Percentiles rank a stretch among this genome's conserved stretches.
These are phyloP conservation scores for Saccharum spontaneum DNA, from an alignment of 176 grass and related monocot species.

Conservation along the genomic window DNA sequence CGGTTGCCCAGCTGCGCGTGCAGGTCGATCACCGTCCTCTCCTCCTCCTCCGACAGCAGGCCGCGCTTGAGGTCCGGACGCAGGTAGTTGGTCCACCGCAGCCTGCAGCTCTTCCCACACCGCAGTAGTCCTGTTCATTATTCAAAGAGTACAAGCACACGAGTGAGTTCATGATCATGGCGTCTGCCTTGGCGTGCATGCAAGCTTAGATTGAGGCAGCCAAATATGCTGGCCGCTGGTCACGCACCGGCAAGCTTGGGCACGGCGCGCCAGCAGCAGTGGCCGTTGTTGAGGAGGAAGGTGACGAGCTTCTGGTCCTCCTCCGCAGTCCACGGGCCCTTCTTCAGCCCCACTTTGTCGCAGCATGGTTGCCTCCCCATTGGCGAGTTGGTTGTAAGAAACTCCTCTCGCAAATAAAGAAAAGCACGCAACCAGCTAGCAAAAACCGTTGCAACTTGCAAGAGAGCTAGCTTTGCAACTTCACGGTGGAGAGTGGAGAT, in stretches of 20 bases:
- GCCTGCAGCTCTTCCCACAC: constrained; percentile 90
- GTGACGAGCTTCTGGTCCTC: constrained; percentile 73
- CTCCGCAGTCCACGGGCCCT: constrained; percentile 42
- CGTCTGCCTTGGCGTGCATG: background rate
- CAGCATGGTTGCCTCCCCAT: constrained; percentile 85
- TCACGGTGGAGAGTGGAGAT: constrained; percentile 40
- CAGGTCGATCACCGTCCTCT: constrained; percentile 77
- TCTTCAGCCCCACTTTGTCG: constrained; percentile 54
- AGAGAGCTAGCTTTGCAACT: constrained; percentile 18
- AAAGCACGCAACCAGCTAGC: background rate
- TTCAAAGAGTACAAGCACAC: too few species aligned
- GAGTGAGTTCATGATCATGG: background rate
- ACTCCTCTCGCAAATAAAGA: background rate
- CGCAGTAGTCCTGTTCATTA: constrained; percentile 60
- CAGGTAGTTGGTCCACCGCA: constrained; percentile 91
- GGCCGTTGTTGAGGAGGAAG: constrained; percentile 72
- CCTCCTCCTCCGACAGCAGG: constrained; percentile 64
- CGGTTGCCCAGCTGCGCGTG: constrained; percentile 88
- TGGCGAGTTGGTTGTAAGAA: background rate
- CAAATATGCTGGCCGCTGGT: background rate
- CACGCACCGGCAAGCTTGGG: constrained; percentile 80
- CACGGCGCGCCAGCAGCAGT: constrained; percentile 83
- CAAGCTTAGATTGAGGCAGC: too few species aligned
- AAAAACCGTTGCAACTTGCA: background rate
- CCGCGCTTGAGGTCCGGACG: constrained; percentile 84